Percentiles rank a stretch among this genome's conserved stretches.
Evolutionary conservation across 768 basidiomycete species (phyloP).

Genomic region (Lactarius akahatsu): DNA sequence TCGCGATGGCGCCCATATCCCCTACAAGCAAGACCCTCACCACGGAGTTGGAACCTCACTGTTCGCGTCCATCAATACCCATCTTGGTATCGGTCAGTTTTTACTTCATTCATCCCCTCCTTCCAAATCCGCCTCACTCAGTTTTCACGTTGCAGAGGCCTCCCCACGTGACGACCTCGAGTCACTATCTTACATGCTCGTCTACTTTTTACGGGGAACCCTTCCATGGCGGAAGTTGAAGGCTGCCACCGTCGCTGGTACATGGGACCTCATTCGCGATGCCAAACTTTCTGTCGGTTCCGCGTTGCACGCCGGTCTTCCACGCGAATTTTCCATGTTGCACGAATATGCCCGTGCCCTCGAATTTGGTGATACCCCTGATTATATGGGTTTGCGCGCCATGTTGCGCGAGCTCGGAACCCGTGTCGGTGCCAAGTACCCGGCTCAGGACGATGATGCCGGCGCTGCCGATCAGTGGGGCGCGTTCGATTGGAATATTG

Average conservation of each 20-base stretch:
- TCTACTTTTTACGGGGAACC: conserved; percentile 76
- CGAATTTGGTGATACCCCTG: conserved; percentile 85
- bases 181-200: conserved; percentile 78
- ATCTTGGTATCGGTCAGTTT: conserved; percentile 67
- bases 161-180: conserved; percentile 80
- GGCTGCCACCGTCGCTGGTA: conserved; percentile 59
- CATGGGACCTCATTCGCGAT: conserved; percentile 77
- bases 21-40: conserved; percentile 69
- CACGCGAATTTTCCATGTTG: conserved; percentile 78
- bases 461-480: conserved; percentile 25
- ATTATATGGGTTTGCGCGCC: conserved; percentile 78
- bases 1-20: conserved; percentile 62
- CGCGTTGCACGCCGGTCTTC: conserved; percentile 67
- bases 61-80: conserved; percentile 73
- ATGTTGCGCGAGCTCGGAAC: conserved; percentile 56
- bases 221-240: conserved; percentile 77
- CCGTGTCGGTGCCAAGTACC: conserved; percentile 29
- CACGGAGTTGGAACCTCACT: conserved; percentile 79
- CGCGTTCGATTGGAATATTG: conserved; percentile 30
- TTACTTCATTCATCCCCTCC: not conserved
- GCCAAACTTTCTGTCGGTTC: conserved; percentile 64
- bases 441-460: conserved; percentile 16
- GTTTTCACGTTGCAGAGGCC: conserved; percentile 48
- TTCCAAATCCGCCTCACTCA: conserved; percentile 9
- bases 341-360: conserved; percentile 77